Percentiles rank a stretch among this genome's conserved stretches.
Conservation (phyloP, 495 filamentous ascomycete species). For the Lepidopterella palustris region DNA sequence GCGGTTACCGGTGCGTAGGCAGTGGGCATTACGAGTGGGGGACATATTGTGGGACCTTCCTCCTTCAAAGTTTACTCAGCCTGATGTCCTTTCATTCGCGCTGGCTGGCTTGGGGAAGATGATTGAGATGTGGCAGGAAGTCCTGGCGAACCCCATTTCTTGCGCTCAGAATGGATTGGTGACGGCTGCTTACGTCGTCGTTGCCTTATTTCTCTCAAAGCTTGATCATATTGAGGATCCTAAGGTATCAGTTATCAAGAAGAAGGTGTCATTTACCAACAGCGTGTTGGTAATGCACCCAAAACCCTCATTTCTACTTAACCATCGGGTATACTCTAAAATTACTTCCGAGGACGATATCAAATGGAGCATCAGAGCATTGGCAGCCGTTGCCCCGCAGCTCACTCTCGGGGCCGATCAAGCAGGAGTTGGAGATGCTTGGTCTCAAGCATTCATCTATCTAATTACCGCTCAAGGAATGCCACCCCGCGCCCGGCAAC, state of each 20-base stretch:
- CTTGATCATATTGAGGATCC: slow-evolving; percentile 41
- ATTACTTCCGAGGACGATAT: slow-evolving; percentile 64
- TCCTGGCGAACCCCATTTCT: slow-evolving; percentile 63
- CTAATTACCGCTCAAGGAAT: slow-evolving; percentile 56
- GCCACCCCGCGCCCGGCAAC: slow-evolving; percentile 51
- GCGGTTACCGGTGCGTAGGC: slow-evolving; percentile 63
- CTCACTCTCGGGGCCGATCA: slow-evolving; percentile 13
- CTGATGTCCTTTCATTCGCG: slow-evolving; percentile 42
- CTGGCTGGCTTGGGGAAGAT: slow-evolving; percentile 59
- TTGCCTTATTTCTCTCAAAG: slow-evolving; percentile 50
- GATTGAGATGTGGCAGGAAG: slow-evolving; percentile 68
- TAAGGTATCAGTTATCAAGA: slow-evolving; percentile 44
- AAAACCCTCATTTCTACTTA: slow-evolving; percentile 81
- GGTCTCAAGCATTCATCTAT: slow-evolving; percentile 79
- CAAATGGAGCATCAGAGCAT: slow-evolving; percentile 64
- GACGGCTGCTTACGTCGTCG: slow-evolving; percentile 63
- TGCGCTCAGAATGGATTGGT: slow-evolving; percentile 72
- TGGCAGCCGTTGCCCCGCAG: slow-evolving; percentile 53
- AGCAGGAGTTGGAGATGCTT: slow-evolving; percentile 43
- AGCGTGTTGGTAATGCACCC: slow-evolving; percentile 58
- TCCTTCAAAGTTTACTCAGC: slow-evolving; percentile 40
- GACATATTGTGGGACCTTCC: slow-evolving; percentile 58
- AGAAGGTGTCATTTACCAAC: slow-evolving; percentile 54
- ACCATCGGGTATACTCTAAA: slow-evolving; percentile 75
- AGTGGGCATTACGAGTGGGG: slow-evolving; percentile 72